These are phyloP conservation scores for Juglanconis sp. DNA, from an alignment of 2,329 filamentous ascomycete species.

Conservation along the genomic window DNA sequence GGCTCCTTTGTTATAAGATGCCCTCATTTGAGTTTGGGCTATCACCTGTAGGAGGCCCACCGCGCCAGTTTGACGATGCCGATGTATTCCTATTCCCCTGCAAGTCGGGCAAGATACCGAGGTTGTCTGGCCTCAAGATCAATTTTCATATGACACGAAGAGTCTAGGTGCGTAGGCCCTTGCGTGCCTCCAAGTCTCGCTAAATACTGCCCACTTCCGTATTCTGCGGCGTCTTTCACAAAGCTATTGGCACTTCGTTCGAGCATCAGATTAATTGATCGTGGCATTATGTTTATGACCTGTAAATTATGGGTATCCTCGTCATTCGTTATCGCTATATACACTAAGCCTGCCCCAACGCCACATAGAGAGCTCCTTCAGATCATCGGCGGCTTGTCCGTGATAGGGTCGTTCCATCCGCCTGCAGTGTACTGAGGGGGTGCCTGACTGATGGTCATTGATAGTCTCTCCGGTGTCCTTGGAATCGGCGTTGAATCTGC, in stretches of 20 bases:
- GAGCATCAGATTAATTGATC: not conserved
- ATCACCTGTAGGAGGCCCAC: too few relatives aligned
- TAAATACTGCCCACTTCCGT: too few relatives aligned
- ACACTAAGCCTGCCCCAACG: not conserved
- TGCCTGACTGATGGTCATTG: not conserved
- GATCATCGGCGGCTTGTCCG: conserved; percentile 6
- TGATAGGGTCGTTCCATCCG: conserved; percentile 10
- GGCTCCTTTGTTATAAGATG: too few relatives aligned
- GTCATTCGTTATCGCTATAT: conserved; percentile 5
- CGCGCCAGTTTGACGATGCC: too few relatives aligned
- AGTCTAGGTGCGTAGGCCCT: too few relatives aligned
- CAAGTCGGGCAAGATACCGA: too few relatives aligned
- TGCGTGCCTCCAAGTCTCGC: too few relatives aligned
- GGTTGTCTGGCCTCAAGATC: too few relatives aligned
- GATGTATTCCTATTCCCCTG: too few relatives aligned
- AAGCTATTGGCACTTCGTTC: not conserved
- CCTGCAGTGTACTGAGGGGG: not conserved
- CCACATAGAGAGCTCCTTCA: not conserved
- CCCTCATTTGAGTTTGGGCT: too few relatives aligned
- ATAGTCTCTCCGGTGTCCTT: not conserved
- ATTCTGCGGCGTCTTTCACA: too few relatives aligned
- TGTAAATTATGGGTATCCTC: conserved; percentile 2
- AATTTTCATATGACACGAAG: too few relatives aligned
- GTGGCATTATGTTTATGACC: conserved; percentile 1
- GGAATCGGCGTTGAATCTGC: conserved; percentile 6